Base-by-base conservation (phyloP, 2,329 filamentous ascomycete species). In the Aspergillus texensis region DNA sequence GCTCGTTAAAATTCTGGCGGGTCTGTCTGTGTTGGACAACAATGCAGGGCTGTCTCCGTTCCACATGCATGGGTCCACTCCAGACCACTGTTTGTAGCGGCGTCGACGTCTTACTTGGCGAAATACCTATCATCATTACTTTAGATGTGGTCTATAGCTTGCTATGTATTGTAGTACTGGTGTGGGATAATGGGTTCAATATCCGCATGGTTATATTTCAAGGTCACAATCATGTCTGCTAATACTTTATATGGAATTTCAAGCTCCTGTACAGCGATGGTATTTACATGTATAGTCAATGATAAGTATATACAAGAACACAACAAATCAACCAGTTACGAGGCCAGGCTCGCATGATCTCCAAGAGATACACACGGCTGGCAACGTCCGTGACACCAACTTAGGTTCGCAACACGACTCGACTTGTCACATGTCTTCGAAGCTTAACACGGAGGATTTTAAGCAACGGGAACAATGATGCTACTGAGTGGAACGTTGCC, bases 401-500 rank as follows among this genome's bases (percentile, higher is more conserved):
- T 6, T 19, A 9, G 14, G 19, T 24, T 34, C 21, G n/a, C 52
- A 36, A 6, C 28, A 30, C 30, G 48, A 50, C n/a, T 14, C n/a
- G 53, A 48, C 30, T 52, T 30, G 41, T 58, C 19, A 70, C 62
- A 59, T 32, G 48, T 32, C 28, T n/a, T 52, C 16, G n/a, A 32
- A 34, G n/a, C 11, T 39, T 34, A 14, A 32, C 11, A 11, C 19
- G 6, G 14, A 14, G 28, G 28, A 12, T 12, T 39, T 55, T 8
- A 55, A 26, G 32, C 32, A 39, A 55, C 52, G 6, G 52, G 52
- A 11, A 72, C 62, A 2, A 64, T 63, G 0, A 71, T 74, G 4
- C 62, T 69, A 5, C 69, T 61, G 16, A 77, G 60, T 34, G 68
- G 65, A 32, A 63, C 64, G n/a, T 67, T 67, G 21, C 72, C 74